Base-by-base conservation (phyloP, 2,329 filamentous ascomycete species). In the Curvularia sp. region DNA sequence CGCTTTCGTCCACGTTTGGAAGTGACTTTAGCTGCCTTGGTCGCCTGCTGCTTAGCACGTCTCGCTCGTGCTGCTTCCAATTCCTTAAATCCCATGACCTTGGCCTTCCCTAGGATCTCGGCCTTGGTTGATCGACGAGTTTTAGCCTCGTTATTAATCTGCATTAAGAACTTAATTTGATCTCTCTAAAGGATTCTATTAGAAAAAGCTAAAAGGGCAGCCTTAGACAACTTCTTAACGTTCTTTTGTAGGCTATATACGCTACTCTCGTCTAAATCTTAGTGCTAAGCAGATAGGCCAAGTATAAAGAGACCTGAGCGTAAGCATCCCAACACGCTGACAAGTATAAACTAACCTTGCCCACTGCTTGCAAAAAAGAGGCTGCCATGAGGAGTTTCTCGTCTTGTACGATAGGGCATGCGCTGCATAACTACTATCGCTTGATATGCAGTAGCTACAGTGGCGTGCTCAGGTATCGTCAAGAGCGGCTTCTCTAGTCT, bases 91-190 rank as follows among this genome's bases (percentile, higher is more conserved):
- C 60, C 60, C 55, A 72, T 69, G 15, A 73, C 63, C 50, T 59
- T 67, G 21, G 59, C 67, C 49, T 55, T 67, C 18, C 62, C 69
- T 55, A 71, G 53, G 43, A 73, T 52, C 25, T 50, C 23, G 45
- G 68, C 63, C 53, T 60, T 69, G 27, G 69, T 68, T 27, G 59
- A 64, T 54, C 63, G 57, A 52, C 64, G 61, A 39, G 46, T 47
- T 59, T 72, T 74, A 41, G 65, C 60, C 66, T 73, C 60, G 57
- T 72, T 68, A 53, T 73, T 71, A 13, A 72, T 67, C 50, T 49
- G 63, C n/a, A 53, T 51, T 34, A 76, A 66, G 59, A 72, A 64
- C 51, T 57, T 50, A 54, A 67, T 72, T 42, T 66, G 61, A 28
- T 53, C 48, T 12, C 27, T 36, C 15, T 42, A 8, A 12, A 49